These are phyloP conservation scores for Tricholoma hemisulphureum DNA, from an alignment of 768 basidiomycete genomes.

Conservation along the genomic window DNA sequence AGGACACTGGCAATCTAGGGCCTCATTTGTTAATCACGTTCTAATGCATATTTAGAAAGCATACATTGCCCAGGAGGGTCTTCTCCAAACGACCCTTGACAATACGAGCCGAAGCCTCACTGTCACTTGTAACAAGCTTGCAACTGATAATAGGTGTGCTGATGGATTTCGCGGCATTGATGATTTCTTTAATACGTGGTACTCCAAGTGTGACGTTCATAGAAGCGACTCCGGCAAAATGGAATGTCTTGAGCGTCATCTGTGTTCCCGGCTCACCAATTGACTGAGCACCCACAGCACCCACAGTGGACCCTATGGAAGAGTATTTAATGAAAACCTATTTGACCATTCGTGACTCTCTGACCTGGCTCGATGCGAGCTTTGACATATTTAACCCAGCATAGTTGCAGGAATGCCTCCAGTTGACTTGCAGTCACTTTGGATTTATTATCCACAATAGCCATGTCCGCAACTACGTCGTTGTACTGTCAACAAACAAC, in stretches of 20 bases:
- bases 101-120: conserved; percentile 93
- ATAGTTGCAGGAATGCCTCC: conserved; percentile 75
- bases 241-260: conserved; percentile 99
- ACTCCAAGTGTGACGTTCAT: conserved; percentile 99
- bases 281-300: conserved; percentile 97
- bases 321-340: background rate
- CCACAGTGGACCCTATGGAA: conserved; percentile 85
- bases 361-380: conserved; percentile 94
- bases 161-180: conserved; percentile 97
- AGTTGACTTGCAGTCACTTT: conserved; percentile 88
- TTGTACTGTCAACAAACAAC: conserved; percentile 5
- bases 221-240: conserved; percentile 99
- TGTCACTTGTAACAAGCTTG: conserved; percentile 79
- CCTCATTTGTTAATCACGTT: conserved; percentile 1
- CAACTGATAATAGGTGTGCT: conserved; percentile 99
- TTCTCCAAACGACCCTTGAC: conserved; percentile 97
- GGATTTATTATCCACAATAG: conserved; percentile 82
- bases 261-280: conserved; percentile 99
- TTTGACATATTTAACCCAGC: conserved; percentile 89
- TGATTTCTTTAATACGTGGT: conserved; percentile 99
- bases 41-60: conserved; percentile 18
- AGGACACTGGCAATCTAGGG: conserved; percentile 82
- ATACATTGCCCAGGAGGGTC: conserved; percentile 89
- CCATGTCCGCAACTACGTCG: conserved; percentile 57
- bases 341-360: background rate